Conservation (phyloP, 352 stramenopile species). For the Phytophthora crassamura region DNA sequence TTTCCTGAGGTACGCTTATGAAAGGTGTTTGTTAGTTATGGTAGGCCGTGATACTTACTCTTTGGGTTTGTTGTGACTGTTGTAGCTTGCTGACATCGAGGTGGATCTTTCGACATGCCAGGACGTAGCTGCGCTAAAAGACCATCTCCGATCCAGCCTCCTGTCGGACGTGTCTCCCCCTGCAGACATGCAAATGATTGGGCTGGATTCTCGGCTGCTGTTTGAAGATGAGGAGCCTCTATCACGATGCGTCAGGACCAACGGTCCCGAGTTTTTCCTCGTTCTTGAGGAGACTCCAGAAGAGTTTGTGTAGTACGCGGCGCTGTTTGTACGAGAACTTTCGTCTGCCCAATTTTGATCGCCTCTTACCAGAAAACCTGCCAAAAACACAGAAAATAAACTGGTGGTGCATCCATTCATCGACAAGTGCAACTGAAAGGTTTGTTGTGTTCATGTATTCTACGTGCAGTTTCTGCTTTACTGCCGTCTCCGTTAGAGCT, state of each 20-base stretch:
- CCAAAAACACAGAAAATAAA: too few relatives aligned
- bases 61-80: not conserved
- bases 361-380: too few relatives aligned
- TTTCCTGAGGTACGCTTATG: conserved; percentile 40
- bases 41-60: not conserved
- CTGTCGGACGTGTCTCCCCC: conserved; percentile 14
- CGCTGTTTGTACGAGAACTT: too few relatives aligned
- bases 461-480: too few relatives aligned
- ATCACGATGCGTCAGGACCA: conserved; percentile 23
- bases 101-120: conserved; percentile 32
- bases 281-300: conserved; percentile 30
- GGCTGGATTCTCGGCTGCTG: conserved; percentile 18
- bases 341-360: too few relatives aligned
- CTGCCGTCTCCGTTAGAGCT: conserved; percentile 15
- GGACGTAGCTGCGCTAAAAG: conserved; percentile 27
- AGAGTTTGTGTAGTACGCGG: conserved; percentile 22
- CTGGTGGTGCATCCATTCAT: too few relatives aligned
- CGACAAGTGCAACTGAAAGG: too few relatives aligned
- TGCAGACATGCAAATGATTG: conserved; percentile 28
- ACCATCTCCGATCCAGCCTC: conserved; percentile 24
- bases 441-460: not conserved
- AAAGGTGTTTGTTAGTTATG: not conserved
- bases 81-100: conserved; percentile 27
- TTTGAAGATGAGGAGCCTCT: conserved; percentile 29
- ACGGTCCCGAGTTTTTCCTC: conserved; percentile 39